Percentiles rank a stretch among this genome's conserved stretches.
Conservation (phyloP, 805 yeast species). For the Torulaspora indica region DNA sequence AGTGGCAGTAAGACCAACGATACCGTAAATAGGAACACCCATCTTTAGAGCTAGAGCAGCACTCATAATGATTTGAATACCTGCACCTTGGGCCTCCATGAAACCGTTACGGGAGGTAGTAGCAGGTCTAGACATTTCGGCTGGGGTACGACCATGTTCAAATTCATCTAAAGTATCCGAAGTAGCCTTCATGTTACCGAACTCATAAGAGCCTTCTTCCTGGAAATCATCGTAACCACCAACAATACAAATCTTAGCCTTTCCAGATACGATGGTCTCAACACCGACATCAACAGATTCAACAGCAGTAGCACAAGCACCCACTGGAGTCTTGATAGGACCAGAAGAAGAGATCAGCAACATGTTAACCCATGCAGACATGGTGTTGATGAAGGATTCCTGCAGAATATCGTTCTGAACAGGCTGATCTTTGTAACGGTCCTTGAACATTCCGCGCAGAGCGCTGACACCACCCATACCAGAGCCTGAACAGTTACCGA, state of each 20-base stretch:
- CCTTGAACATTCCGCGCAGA: slow-evolving; percentile 94
- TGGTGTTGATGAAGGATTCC: slow-evolving; percentile 97
- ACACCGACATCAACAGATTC: slow-evolving; percentile 96
- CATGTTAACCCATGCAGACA: slow-evolving; percentile 99
- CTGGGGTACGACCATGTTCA: slow-evolving; percentile 94
- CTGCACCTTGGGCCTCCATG: slow-evolving; percentile 99
- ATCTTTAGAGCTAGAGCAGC: slow-evolving; percentile 90
- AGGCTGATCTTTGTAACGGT: slow-evolving; percentile 86
- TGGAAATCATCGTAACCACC: slow-evolving; percentile 99
- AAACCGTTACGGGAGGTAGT: slow-evolving; percentile 95
- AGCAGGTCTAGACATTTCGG: slow-evolving; percentile 98
- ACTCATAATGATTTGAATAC: slow-evolving; percentile 93
- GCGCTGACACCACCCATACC: slow-evolving; percentile 99
- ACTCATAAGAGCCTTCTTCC: slow-evolving; percentile 97
- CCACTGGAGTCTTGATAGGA: slow-evolving; percentile 98
- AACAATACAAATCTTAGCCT: slow-evolving; percentile 92
- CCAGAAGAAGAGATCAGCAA: slow-evolving; percentile 93
- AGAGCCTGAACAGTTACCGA: slow-evolving; percentile 98
- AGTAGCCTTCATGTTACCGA: slow-evolving; percentile 98
- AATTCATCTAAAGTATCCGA: slow-evolving; percentile 83
- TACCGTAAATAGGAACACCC: slow-evolving; percentile 99
- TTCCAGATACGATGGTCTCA: slow-evolving; percentile 87
- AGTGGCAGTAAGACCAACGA: slow-evolving; percentile 89
- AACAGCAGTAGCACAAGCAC: slow-evolving; percentile 98
- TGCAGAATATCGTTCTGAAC: slow-evolving; percentile 96